Evolutionary conservation across 2,329 filamentous ascomycete genomes (phyloP).

Genomic region (Penicillium occitanis): DNA sequence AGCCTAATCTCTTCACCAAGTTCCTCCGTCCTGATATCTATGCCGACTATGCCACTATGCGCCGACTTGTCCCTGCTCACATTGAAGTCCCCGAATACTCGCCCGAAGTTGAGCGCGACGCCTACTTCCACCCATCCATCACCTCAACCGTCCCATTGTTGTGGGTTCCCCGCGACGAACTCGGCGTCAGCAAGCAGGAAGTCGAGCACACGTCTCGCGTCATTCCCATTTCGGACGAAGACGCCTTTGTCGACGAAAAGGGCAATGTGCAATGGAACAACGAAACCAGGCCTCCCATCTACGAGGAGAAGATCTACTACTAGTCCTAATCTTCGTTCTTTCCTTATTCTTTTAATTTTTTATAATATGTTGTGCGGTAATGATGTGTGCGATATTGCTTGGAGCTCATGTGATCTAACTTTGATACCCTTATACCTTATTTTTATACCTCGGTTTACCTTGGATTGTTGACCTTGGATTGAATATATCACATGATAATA

Average conservation of each 20-base stretch:
- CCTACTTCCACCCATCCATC: conserved; percentile 73
- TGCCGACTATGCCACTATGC: conserved; percentile 68
- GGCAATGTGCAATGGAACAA: conserved; percentile 62
- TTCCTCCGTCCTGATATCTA: conserved; percentile 79
- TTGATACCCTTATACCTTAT: conserved; percentile 12
- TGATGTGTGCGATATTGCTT: neutral
- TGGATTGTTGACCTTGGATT: neutral
- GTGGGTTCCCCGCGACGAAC: conserved; percentile 79
- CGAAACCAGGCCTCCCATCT: conserved; percentile 60
- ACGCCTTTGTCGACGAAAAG: conserved; percentile 69
- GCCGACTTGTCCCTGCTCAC: conserved; percentile 64
- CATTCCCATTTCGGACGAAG: conserved; percentile 78
- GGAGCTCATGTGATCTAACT: conserved; percentile 13
- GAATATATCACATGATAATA: neutral
- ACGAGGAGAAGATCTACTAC: conserved; percentile 57
- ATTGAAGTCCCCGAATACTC: conserved; percentile 61
- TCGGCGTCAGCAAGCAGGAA: conserved; percentile 75
- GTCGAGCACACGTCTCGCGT: conserved; percentile 68
- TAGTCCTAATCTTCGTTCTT: conserved; percentile 28
- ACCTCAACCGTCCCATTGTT: conserved; percentile 63
- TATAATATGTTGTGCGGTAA: neutral
- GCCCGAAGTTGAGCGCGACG: conserved; percentile 62
- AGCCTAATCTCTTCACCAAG: conserved; percentile 40
- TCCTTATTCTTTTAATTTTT: neutral
- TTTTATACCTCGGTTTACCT: neutral